phyloP scores from a whole-genome alignment of 2,329 filamentous ascomycete genomes.

The Scytalidium sp. region DNA sequence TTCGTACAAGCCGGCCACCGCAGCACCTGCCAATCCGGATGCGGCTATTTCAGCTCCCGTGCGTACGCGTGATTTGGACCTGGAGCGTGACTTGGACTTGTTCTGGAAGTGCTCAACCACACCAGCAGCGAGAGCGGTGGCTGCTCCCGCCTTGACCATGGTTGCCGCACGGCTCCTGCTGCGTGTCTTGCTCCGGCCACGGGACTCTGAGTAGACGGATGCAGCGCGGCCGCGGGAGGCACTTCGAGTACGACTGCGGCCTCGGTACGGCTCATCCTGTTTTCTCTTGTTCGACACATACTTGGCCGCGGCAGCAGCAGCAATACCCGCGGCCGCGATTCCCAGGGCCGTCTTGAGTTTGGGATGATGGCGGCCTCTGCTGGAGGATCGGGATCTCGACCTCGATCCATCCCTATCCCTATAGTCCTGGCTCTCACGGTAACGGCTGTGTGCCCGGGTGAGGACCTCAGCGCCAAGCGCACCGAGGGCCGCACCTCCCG shows the following conservation, averaged over 20 bases:
- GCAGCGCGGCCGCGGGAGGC: conserved; percentile 40
- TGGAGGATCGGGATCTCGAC: conserved; percentile 32
- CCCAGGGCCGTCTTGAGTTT: conserved; percentile 60
- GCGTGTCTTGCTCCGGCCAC: conserved; percentile 41
- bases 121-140: conserved; percentile 54
- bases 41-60: conserved; percentile 59
- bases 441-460: conserved; percentile 58
- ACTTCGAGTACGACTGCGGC: conserved; percentile 46
- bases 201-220: conserved; percentile 27
- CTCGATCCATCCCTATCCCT: conserved; percentile 32
- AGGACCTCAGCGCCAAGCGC: conserved; percentile 60
- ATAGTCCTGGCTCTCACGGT: conserved; percentile 49
- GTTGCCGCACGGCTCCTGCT: conserved; percentile 39
- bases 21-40: conserved; percentile 57
- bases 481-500: conserved; percentile 57
- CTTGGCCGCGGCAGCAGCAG: conserved; percentile 63
- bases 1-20: conserved; percentile 60
- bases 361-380: conserved; percentile 34
- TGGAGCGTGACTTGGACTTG: conserved; percentile 45
- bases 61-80: conserved; percentile 37
- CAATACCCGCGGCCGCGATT: conserved; percentile 60
- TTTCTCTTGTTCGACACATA: conserved; percentile 60
- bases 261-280: conserved; percentile 55
- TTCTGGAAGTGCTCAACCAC: conserved; percentile 55
- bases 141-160: conserved; percentile 38